Base-by-base conservation (phyloP, 2,329 filamentous ascomycete genomes). In the Pestalotiopsis sp. region DNA sequence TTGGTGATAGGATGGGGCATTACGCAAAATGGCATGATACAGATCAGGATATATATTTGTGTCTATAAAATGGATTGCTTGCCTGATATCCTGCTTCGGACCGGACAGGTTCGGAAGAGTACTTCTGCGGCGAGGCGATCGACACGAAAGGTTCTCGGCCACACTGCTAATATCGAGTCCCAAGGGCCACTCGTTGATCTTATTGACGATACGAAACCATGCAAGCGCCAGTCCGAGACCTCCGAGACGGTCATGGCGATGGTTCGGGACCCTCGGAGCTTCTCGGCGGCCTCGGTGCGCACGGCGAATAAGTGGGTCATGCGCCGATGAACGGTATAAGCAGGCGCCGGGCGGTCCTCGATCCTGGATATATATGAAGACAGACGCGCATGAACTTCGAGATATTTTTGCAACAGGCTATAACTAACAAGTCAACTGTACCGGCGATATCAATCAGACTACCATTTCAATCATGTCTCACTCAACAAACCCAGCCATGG, bases 391-490 rank as follows among this genome's bases (percentile, higher is more conserved):
- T 22, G 17, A 3, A n/a, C 20, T n/a, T 20, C 6, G 20, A 9
- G 44, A n/a, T 52, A n/a, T n/a, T 52, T 52, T 2, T 52, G 17
- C n/a, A 52, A 52, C 17, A 52, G 20, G 44, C 30, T 35, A 52
- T 6, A 52, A n/a, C 1, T 20, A 20, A 17, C 3, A 52, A 52
- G 20, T 17, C 6, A 9, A 52, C 40, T 7, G 20, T 22, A 52
- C 10, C 11, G 2, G n/a, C 56, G 0, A 22, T 58, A 44, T 58
- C 61, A 52, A 62, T 48, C 24, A 65, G n/a, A 26, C 58, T 60
- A 65, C 68, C 72, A 61, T 73, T 22, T 14, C 30, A 39, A 73
- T 35, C 1, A 61, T 61, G 58, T 61, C 58, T 14, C 5, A 26
- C 17, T 20, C 17, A 11, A 17, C 35, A 3, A 61, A 35, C 17